Conservation (phyloP, 495 filamentous ascomycete species). For the Sordaria brevicollis region DNA sequence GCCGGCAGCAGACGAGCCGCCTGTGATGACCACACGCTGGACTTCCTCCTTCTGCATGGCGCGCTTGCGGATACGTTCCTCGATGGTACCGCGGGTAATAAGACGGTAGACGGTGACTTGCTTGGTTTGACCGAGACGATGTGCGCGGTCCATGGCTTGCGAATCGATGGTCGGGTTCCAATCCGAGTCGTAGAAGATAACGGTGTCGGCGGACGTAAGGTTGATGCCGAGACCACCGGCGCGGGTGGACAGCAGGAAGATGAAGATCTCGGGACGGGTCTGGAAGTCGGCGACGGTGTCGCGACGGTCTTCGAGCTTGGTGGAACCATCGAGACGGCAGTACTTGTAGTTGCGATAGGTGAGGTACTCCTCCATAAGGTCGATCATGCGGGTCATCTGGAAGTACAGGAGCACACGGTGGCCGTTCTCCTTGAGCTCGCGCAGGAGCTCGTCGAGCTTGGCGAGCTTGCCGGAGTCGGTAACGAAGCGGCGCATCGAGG, state of each 20-base stretch:
- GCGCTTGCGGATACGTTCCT: slow-evolving; percentile 96
- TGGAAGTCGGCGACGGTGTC: slow-evolving; percentile 98
- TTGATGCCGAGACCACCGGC: slow-evolving; percentile 98
- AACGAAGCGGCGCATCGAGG: slow-evolving; percentile 97
- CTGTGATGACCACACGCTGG: slow-evolving; percentile 94
- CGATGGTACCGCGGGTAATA: slow-evolving; percentile 94
- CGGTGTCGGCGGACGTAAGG: slow-evolving; percentile 80
- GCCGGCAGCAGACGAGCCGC: slow-evolving; percentile 49
- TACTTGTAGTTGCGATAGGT: slow-evolving; percentile 99
- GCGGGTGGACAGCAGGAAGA: slow-evolving; percentile 91
- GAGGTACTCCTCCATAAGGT: slow-evolving; percentile 97
- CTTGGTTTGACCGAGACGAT: slow-evolving; percentile 91
- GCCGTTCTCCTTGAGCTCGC: slow-evolving; percentile 77
- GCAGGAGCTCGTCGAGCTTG: slow-evolving; percentile 78
- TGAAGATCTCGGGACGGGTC: slow-evolving; percentile 80
- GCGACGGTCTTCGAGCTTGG: slow-evolving; percentile 94
- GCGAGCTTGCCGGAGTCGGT: slow-evolving; percentile 95
- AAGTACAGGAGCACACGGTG: slow-evolving; percentile 99
- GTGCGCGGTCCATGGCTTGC: slow-evolving; percentile 97
- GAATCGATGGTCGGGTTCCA: slow-evolving; percentile 99
- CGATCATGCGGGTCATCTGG: slow-evolving; percentile 99
- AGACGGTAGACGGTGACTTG: slow-evolving; percentile 97
- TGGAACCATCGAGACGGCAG: slow-evolving; percentile 90
- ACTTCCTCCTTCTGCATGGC: slow-evolving; percentile 98
- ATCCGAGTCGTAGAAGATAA: slow-evolving; percentile 99